phyloP scores from a whole-genome alignment of 768 basidiomycete species.

The Saitozyma sp. region DNA sequence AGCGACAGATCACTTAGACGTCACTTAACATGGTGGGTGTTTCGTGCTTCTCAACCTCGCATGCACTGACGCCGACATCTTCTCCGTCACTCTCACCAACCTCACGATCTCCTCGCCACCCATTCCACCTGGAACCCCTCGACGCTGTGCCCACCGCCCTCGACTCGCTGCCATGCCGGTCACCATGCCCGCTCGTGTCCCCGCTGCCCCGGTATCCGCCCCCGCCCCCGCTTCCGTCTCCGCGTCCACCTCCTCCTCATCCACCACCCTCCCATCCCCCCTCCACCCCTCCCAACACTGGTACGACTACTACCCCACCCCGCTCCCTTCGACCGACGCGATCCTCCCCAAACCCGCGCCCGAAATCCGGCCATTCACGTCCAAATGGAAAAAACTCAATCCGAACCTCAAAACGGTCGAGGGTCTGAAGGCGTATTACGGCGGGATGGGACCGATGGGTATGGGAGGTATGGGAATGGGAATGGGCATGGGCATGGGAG shows the following conservation, averaged over 20 bases:
- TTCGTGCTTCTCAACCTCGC: too few species aligned
- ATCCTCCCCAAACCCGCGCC: slow-evolving; percentile 26
- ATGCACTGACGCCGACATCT: too few species aligned
- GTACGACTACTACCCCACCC: slow-evolving; percentile 26
- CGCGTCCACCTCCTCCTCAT: neutral
- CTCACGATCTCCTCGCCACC: too few species aligned
- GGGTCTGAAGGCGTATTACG: too few species aligned
- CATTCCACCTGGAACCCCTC: too few species aligned
- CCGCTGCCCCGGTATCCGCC: too few species aligned
- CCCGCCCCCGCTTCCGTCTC: neutral
- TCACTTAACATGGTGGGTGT: too few species aligned
- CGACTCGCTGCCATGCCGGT: too few species aligned
- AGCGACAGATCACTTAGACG: too few species aligned
- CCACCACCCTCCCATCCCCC: slow-evolving; percentile 2
- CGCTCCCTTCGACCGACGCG: slow-evolving; percentile 3
- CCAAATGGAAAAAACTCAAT: slow-evolving; percentile 42
- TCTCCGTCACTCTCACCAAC: too few species aligned
- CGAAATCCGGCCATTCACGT: slow-evolving; percentile 21
- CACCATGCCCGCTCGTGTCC: too few species aligned
- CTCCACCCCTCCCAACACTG: slow-evolving; percentile 15
- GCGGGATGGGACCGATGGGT: slow-evolving; percentile 22
- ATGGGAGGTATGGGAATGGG: slow-evolving; percentile 23
- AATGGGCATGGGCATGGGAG: slow-evolving; percentile 23
- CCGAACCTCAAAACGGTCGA: slow-evolving; percentile 30
- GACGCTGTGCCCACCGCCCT: too few species aligned